Conservation (phyloP, 148 eudicot species). For the Rhododendron molle region DNA sequence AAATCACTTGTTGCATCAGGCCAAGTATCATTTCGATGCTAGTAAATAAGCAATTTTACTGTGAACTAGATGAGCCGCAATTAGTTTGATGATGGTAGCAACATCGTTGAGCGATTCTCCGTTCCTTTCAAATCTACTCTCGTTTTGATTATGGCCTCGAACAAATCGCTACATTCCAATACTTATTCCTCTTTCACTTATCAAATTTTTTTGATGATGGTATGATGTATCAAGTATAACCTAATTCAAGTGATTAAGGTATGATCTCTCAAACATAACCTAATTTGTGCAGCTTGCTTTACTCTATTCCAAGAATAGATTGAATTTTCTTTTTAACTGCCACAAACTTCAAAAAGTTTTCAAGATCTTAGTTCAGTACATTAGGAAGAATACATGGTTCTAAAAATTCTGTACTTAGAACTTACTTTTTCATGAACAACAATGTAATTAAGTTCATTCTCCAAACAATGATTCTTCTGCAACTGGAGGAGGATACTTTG, state of each 20-base stretch:
- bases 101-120: conserved; percentile 28
- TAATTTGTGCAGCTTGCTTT: not conserved
- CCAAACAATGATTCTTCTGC: not conserved
- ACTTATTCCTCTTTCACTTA: not conserved
- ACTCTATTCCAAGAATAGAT: not conserved
- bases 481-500: not conserved
- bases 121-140: conserved; percentile 26
- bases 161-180: conserved; percentile 29
- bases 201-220: too few relatives aligned
- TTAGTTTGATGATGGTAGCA: not conserved
- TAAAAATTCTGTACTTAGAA: not conserved
- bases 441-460: not conserved
- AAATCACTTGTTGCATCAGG: conserved; percentile 45
- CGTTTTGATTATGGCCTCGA: conserved; percentile 35
- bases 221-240: not conserved
- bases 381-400: not conserved
- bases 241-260: not conserved
- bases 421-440: not conserved
- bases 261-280: not conserved
- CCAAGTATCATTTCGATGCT: not conserved
- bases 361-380: not conserved
- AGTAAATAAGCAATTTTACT: not conserved
- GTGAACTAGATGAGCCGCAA: not conserved
- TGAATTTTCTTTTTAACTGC: not conserved
- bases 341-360: not conserved